Percentiles rank a stretch among this genome's conserved stretches.
These are phyloP conservation scores for Angophora floribunda DNA, from an alignment of 345 rosid genomes.

Conservation along the genomic window DNA sequence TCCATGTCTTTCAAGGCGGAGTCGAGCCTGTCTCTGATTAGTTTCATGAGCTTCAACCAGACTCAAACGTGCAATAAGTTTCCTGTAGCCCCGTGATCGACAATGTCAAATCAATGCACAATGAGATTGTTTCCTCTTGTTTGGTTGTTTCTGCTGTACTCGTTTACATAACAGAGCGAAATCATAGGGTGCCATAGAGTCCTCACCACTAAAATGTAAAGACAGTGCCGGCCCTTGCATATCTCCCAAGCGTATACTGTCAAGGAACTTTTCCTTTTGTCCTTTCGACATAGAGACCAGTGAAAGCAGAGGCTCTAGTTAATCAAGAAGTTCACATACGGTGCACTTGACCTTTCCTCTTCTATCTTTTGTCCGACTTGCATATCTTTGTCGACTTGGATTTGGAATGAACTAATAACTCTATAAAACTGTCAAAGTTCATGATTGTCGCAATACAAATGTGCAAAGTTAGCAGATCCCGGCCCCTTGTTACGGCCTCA, in stretches of 20 bases:
- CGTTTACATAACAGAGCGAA: neutral
- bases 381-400: neutral
- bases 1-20: neutral
- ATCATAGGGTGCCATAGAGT: neutral
- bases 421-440: neutral
- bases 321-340: neutral
- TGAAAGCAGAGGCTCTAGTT: neutral
- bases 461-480: neutral
- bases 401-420: neutral
- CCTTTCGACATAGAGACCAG: neutral
- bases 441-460: neutral
- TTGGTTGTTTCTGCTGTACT: neutral
- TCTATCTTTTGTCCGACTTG: neutral
- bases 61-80: neutral
- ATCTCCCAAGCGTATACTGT: neutral
- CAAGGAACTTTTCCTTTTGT: accelerated
- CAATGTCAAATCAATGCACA: neutral
- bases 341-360: neutral
- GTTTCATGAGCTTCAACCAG: neutral
- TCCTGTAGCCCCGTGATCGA: neutral
- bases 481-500: neutral
- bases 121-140: neutral
- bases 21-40: neutral
- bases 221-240: neutral
- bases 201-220: neutral